Base-by-base conservation (phyloP, 768 basidiomycete genomes). In the Leccinum rimulosum region DNA sequence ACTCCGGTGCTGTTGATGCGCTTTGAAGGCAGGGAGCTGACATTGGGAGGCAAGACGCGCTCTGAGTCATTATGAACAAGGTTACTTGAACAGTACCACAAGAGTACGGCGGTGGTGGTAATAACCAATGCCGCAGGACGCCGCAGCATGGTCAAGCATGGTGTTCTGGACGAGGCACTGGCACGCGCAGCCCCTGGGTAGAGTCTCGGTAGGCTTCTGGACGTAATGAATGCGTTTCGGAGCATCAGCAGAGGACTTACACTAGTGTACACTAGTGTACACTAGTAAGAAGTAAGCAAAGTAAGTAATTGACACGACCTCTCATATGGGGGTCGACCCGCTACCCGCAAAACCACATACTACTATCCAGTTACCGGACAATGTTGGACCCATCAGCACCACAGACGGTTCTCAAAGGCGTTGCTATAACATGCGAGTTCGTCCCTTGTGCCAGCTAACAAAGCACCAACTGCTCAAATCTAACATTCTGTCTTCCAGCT, bases 371-470 rank as follows among this genome's bases (percentile, higher is more conserved):
- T 27, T 48, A 35, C 22, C 9, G 4, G 17, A 55, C 48, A 73
- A 33, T 33, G 31, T 33, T 73, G 72, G 72, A 73, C 50, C 66
- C 70, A 4, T 68, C 68, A 55, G 73, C 72, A 59, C 66, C 73
- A 36, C 64, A 70, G 58, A 84, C 80, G 28, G 77, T 91, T 49
- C 76, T 79, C 30, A 75, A 81, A 57, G 86, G 87, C 57, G 83
- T 87, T 28, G 67, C 82, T 61, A 72, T 81, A 74, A 84, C 87
- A 86, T 91, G 89, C 89, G 82, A 88, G 89, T 91, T 84, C 84
- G 86, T 88, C 75, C 65, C 64, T 59, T 59, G 50, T 59, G 38
- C 28, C 31, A 48, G 51, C 55, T 36, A 15, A 33, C 54, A 36
- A 45, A n/a, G 56, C 57, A 52, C 47, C 28, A 58, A 63, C 55